Evolutionary conservation across 2,329 filamentous ascomycete species (phyloP).

Genomic region (Colletotrichum noveboracense): DNA sequence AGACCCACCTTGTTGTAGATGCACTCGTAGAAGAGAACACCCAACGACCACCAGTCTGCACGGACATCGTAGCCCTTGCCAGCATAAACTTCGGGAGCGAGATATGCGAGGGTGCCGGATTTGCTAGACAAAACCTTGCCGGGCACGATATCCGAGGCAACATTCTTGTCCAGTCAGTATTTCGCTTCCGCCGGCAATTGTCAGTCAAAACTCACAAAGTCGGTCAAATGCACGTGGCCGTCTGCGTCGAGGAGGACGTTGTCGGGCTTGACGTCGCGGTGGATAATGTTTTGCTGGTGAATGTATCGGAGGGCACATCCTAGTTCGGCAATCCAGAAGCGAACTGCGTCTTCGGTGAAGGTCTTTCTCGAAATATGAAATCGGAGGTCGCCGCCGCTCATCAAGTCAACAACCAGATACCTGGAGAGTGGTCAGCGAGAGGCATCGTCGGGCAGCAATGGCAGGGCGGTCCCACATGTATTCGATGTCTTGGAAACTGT

Average conservation of each 20-base stretch:
- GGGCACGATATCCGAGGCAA: conserved; percentile 89
- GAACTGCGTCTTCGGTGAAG: conserved; percentile 95
- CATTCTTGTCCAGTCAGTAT: conserved; percentile 69
- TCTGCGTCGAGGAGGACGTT: conserved; percentile 88
- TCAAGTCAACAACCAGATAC: conserved; percentile 97
- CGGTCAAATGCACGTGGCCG: conserved; percentile 94
- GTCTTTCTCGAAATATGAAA: conserved; percentile 98
- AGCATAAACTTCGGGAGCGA: conserved; percentile 93
- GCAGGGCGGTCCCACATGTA: conserved; percentile 76
- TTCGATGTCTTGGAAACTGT: conserved; percentile 99
- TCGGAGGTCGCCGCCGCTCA: conserved; percentile 95
- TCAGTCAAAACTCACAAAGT: conserved; percentile 73
- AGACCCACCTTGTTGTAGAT: conserved; percentile 92
- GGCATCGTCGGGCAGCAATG: background rate
- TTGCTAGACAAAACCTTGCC: conserved; percentile 89
- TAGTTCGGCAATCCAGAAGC: conserved; percentile 96
- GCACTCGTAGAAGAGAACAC: conserved; percentile 98
- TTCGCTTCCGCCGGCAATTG: background rate
- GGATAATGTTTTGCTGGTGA: conserved; percentile 85
- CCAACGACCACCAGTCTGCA: conserved; percentile 98
- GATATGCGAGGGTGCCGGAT: conserved; percentile 93
- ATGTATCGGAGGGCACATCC: conserved; percentile 90
- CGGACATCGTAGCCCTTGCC: conserved; percentile 88
- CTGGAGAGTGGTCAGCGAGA: conserved; percentile 57
- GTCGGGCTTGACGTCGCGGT: conserved; percentile 90